A percentile compares a stretch with the other conserved stretches of the same genome.
Conservation (phyloP, 306 rosid genomes). For the Alnus rubra region DNA sequence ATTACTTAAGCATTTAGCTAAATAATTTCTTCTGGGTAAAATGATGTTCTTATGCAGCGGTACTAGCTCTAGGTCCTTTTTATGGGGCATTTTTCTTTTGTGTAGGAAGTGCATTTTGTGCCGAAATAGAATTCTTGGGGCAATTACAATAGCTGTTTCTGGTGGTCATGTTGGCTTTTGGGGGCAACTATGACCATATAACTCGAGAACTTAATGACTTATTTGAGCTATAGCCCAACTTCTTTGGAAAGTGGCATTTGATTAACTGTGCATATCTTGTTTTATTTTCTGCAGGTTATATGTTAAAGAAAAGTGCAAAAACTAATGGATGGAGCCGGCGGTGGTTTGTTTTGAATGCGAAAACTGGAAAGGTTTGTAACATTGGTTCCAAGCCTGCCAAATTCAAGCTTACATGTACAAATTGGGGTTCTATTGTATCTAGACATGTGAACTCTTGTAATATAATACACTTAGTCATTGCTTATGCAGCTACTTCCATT, state of each 20-base stretch:
- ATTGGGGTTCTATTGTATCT: slow-evolving; percentile 1
- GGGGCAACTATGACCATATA: not conserved
- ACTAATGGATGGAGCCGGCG: slow-evolving; percentile 93
- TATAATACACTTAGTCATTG: not conserved
- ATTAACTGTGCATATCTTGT: not conserved
- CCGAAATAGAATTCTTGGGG: not conserved
- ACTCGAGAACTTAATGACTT: not conserved
- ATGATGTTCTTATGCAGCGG: not conserved
- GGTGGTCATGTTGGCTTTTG: not conserved
- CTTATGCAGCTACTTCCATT: slow-evolving; percentile 2
- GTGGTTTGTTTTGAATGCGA: slow-evolving; percentile 96
- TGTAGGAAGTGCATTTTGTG: not conserved
- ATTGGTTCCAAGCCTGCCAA: slow-evolving; percentile 6
- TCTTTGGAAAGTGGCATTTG: not conserved
- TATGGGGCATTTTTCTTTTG: not conserved
- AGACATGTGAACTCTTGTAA: not conserved
- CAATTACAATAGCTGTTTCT: not conserved
- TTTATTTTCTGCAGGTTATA: slow-evolving; percentile 57
- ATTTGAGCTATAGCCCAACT: not conserved
- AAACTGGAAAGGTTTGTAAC: slow-evolving; percentile 86
- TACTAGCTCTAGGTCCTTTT: not conserved
- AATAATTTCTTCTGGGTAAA: not conserved
- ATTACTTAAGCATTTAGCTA: not conserved
- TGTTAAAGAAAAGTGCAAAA: slow-evolving; percentile 88
- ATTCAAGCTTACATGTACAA: not conserved